Conservation (phyloP, 169 alveolate species). For the Cryptosporidium meleagridis region DNA sequence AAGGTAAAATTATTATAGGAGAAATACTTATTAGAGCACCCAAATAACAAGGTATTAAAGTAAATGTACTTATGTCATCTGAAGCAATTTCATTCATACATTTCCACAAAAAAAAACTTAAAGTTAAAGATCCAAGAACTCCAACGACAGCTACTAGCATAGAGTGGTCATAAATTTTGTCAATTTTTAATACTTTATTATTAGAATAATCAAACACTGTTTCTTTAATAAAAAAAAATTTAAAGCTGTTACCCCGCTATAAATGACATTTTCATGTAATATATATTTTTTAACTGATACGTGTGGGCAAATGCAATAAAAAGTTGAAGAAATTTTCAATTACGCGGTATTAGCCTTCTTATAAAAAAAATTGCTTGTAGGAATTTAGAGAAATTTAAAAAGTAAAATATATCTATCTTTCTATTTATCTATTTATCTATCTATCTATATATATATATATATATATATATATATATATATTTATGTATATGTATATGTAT, state of each 20-base stretch:
- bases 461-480: not conserved
- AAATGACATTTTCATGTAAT: constrained; percentile 9
- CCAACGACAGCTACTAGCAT: not conserved
- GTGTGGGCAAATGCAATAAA: not conserved
- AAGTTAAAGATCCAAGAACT: not conserved
- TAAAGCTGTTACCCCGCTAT: not conserved
- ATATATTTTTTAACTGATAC: not conserved
- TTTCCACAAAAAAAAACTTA: constrained; percentile 10
- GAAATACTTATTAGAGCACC: constrained; percentile 41
- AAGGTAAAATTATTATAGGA: constrained; percentile 31
- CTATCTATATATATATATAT: too few relatives aligned
- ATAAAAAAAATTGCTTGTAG: not conserved
- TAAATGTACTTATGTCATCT: not conserved
- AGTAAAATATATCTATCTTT: not conserved
- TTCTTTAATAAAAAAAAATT: not conserved
- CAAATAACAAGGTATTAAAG: constrained; percentile 3
- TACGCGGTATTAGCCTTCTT: not conserved
- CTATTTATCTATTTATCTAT: too few relatives aligned
- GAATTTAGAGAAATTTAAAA: not conserved
- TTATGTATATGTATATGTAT: too few relatives aligned
- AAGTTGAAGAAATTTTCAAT: not conserved
- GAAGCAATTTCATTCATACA: constrained; percentile 16
- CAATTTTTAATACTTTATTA: not conserved
- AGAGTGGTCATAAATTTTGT: not conserved
- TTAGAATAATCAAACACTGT: not conserved